Percentiles rank a stretch among this genome's conserved stretches.
These are phyloP conservation scores for Aureobasidium lini DNA, from an alignment of 2,329 filamentous ascomycete genomes.

Conservation along the genomic window DNA sequence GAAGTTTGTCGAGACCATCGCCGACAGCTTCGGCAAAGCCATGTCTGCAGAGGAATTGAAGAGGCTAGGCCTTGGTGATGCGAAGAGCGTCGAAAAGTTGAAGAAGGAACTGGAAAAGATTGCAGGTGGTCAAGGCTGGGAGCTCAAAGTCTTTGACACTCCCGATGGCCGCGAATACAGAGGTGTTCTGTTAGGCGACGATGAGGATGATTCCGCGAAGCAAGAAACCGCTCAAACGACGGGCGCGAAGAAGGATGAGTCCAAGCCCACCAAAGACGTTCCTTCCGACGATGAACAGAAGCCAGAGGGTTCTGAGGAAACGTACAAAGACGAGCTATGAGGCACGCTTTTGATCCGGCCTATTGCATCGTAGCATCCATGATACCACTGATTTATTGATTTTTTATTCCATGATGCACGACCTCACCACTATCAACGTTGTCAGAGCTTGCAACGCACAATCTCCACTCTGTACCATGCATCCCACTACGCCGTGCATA, in stretches of 20 bases:
- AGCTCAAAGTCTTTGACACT: conserved; percentile 68
- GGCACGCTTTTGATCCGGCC: not conserved
- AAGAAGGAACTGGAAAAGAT: conserved; percentile 59
- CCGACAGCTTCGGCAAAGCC: conserved; percentile 49
- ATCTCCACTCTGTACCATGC: too few species aligned
- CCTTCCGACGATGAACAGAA: not conserved
- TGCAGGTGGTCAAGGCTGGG: conserved; percentile 68
- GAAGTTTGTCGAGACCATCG: conserved; percentile 44
- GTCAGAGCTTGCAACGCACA: too few species aligned
- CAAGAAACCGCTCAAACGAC: conserved; percentile 14
- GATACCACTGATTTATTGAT: conserved; percentile 6
- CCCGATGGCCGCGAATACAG: conserved; percentile 59
- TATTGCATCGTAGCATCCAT: not conserved
- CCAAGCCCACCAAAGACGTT: conserved; percentile 16
- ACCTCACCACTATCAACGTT: too few species aligned
- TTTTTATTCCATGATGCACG: too few species aligned
- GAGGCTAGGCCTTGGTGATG: conserved; percentile 56
- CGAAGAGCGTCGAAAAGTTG: conserved; percentile 64
- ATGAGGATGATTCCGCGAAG: conserved; percentile 38
- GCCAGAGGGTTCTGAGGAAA: conserved; percentile 11
- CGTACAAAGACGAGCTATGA: conserved; percentile 14
- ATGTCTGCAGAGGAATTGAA: conserved; percentile 40
- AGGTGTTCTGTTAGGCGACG: conserved; percentile 58
- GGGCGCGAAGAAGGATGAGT: conserved; percentile 26
- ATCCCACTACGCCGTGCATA: too few species aligned